These are phyloP conservation scores for Talaromyces sp. DNA, from an alignment of 2,329 filamentous ascomycete genomes.

Conservation along the genomic window DNA sequence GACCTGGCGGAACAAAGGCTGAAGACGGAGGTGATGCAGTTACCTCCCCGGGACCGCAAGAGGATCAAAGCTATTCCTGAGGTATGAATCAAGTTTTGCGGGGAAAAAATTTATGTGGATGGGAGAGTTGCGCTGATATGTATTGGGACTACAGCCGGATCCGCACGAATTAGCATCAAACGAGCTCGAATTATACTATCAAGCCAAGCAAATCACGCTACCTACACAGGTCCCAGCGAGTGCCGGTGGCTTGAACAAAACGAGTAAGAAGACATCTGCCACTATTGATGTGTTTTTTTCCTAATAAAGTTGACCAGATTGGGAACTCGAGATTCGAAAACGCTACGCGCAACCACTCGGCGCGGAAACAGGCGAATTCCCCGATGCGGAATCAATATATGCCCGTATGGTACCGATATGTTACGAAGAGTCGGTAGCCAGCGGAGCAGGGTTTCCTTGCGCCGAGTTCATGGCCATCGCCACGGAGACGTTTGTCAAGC, in stretches of 20 bases:
- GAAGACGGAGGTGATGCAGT: conserved; percentile 62
- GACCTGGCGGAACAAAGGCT: conserved; percentile 62
- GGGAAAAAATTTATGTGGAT: neutral
- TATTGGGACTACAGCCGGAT: conserved; percentile 32
- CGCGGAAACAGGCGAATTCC: conserved; percentile 62
- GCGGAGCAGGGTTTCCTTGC: conserved; percentile 52
- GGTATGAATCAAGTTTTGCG: conserved; percentile 30
- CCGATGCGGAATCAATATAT: conserved; percentile 55
- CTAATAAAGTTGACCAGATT: conserved; percentile 41
- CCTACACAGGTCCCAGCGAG: conserved; percentile 64
- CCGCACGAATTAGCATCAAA: conserved; percentile 30
- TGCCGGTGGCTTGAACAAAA: conserved; percentile 75
- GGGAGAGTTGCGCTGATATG: neutral
- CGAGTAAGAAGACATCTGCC: conserved; percentile 52
- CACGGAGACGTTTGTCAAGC: conserved; percentile 62
- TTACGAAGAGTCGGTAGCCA: conserved; percentile 60
- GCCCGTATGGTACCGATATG: conserved; percentile 63
- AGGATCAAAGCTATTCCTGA: conserved; percentile 55
- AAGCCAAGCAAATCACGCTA: conserved; percentile 49
- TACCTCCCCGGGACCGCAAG: conserved; percentile 58
- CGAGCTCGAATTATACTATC: conserved; percentile 44
- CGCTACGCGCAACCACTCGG: conserved; percentile 61
- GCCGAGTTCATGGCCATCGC: conserved; percentile 61
- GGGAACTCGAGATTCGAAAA: conserved; percentile 64
- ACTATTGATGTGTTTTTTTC: neutral